Conservation (phyloP, 176 grass and related monocot species). For the Thinopyrum elongatum region DNA sequence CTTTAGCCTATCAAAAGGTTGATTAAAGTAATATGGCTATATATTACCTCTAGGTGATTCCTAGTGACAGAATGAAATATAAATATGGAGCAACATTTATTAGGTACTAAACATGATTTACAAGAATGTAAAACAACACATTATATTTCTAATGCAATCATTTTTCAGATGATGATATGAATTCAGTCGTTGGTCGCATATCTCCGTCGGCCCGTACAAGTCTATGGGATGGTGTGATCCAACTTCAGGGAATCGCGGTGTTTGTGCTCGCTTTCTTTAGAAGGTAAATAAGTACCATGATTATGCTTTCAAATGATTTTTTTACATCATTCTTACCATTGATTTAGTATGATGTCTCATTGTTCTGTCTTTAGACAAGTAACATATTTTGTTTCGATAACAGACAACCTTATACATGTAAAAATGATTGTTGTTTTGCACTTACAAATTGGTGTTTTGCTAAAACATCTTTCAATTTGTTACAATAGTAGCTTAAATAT, state of each 20-base stretch:
- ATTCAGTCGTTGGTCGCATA: background rate
- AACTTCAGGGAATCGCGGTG: background rate
- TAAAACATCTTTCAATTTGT: too few species aligned
- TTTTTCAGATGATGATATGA: constrained; percentile 15
- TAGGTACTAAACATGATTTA: background rate
- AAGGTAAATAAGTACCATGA: constrained; percentile 10
- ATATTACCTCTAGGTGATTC: background rate
- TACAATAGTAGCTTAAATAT: too few species aligned
- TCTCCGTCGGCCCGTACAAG: background rate
- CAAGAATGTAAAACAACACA: constrained; percentile 1
- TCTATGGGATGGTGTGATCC: constrained; percentile 16
- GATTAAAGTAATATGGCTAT: background rate
- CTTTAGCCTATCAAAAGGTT: background rate
- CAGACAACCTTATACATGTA: too few species aligned
- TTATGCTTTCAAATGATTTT: background rate
- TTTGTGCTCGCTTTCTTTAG: constrained; percentile 9
- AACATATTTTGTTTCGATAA: too few species aligned
- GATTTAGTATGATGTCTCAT: background rate
- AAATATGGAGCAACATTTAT: background rate
- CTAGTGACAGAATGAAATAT: background rate
- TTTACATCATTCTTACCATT: background rate
- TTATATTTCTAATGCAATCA: background rate
- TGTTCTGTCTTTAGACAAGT: too few species aligned
- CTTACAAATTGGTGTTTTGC: too few species aligned
- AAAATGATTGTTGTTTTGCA: too few species aligned